Evolutionary conservation across 495 filamentous ascomycete genomes (phyloP).

Genomic region (Hypoxylon fragiforme): DNA sequence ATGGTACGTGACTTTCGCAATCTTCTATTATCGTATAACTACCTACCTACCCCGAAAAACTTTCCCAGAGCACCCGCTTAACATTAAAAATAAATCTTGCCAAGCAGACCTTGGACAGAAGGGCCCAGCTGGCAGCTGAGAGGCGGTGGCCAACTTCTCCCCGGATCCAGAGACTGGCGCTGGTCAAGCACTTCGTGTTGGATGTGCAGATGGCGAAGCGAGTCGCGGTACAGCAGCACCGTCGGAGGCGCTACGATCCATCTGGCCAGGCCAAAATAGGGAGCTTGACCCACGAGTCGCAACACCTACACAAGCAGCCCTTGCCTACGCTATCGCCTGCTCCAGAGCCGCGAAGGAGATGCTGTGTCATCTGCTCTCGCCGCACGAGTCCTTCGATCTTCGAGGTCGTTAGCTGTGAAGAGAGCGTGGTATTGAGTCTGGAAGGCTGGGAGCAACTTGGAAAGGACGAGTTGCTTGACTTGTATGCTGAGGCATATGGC

Average conservation of each 20-base stretch:
- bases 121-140: slow-evolving; percentile 7
- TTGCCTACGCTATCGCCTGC: slow-evolving; percentile 4
- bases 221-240: slow-evolving; percentile 23
- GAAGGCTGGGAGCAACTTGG: slow-evolving; percentile 20
- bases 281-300: slow-evolving; percentile 22
- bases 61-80: slow-evolving; percentile 16
- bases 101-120: slow-evolving; percentile 15
- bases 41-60: no score
- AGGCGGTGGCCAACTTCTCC: slow-evolving; percentile 24
- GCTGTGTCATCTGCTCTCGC: slow-evolving; percentile 26
- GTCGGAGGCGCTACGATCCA: slow-evolving; percentile 16
- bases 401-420: slow-evolving; percentile 27
- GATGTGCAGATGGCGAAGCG: slow-evolving; percentile 29
- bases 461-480: slow-evolving; percentile 20
- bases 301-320: slow-evolving; percentile 24
- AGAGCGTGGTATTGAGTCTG: slow-evolving; percentile 28
- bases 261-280: slow-evolving; percentile 13
- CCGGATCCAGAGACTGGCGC: slow-evolving; percentile 15
- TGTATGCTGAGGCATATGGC: slow-evolving; percentile 28
- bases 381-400: slow-evolving; percentile 26
- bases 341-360: slow-evolving; percentile 9
- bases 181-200: slow-evolving; percentile 25
- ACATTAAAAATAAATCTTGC: no score
- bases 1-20: slow-evolving; percentile 19
- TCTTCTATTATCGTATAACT: slow-evolving; percentile 7